phyloP scores from a whole-genome alignment of 2,329 filamentous ascomycete species.

The Hyphodiscus sp. region DNA sequence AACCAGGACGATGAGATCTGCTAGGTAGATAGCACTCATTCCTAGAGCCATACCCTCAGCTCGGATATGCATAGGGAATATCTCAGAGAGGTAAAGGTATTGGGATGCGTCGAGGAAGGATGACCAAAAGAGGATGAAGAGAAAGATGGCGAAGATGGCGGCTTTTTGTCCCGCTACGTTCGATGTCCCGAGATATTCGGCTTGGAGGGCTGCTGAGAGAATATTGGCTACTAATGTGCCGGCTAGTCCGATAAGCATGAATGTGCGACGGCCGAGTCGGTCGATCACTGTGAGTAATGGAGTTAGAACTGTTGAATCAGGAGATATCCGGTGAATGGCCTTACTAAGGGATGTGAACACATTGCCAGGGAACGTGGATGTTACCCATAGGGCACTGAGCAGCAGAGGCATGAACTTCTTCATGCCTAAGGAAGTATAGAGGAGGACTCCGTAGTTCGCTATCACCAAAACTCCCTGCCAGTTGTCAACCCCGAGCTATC shows the following conservation, averaged over 20 bases:
- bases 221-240: not conserved
- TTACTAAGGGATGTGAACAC: not conserved
- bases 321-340: no score
- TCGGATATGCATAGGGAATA: constrained; percentile 17
- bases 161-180: constrained; percentile 2
- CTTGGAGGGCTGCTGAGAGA: not conserved
- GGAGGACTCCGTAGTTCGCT: not conserved
- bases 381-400: not conserved
- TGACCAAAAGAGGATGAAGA: constrained; percentile 4
- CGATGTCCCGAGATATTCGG: constrained; percentile 1
- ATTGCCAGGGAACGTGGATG: not conserved
- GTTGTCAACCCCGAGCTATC: no score
- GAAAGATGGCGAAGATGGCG: constrained; percentile 6
- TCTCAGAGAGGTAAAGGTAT: constrained; percentile 18
- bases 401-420: not conserved
- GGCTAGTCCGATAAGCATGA: constrained; percentile 5
- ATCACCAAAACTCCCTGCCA: not conserved
- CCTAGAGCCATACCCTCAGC: constrained; percentile 15
- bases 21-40: constrained; percentile 10
- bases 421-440: not conserved
- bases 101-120: constrained; percentile 15
- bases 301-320: no score
- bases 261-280: constrained; percentile 1
- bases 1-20: constrained; percentile 17
- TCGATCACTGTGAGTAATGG: not conserved